Conservation (phyloP, 306 rosid species). For the Cucurbita moschata region DNA sequence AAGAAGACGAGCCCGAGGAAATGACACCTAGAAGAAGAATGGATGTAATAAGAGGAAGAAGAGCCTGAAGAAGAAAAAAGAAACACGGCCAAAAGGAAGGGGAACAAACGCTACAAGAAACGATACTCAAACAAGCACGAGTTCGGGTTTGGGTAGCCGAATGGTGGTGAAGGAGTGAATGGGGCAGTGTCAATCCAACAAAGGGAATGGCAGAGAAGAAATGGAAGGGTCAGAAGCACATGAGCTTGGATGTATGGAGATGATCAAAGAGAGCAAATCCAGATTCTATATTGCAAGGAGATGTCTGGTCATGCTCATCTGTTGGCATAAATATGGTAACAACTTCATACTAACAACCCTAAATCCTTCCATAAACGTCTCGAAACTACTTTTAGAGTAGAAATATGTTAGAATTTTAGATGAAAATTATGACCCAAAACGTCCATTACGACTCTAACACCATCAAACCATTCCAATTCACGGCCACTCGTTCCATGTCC, state of each 20-base stretch:
- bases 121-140: too few species aligned
- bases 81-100: neutral
- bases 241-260: slow-evolving; percentile 12
- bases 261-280: slow-evolving; percentile 12
- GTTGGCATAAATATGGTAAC: slow-evolving; percentile 29
- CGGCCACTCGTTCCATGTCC: too few species aligned
- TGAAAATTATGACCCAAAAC: too few species aligned
- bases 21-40: neutral
- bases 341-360: neutral
- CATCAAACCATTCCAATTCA: too few species aligned
- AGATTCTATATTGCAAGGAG: slow-evolving; percentile 26
- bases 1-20: neutral
- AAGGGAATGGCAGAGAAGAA: neutral
- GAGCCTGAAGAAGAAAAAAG: neutral
- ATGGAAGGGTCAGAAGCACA: neutral
- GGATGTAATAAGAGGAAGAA: neutral
- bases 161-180: slow-evolving; percentile 5
- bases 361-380: neutral
- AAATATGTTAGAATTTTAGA: too few species aligned
- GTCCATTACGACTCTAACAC: too few species aligned
- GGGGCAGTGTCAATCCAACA: slow-evolving; percentile 16
- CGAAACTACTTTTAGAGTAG: neutral
- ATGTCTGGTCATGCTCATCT: slow-evolving; percentile 22
- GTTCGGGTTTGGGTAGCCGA: neutral
- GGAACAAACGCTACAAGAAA: neutral